Evolutionary conservation across 129 eudicot species (phyloP).

Genomic region (Flaveria brownii): DNA sequence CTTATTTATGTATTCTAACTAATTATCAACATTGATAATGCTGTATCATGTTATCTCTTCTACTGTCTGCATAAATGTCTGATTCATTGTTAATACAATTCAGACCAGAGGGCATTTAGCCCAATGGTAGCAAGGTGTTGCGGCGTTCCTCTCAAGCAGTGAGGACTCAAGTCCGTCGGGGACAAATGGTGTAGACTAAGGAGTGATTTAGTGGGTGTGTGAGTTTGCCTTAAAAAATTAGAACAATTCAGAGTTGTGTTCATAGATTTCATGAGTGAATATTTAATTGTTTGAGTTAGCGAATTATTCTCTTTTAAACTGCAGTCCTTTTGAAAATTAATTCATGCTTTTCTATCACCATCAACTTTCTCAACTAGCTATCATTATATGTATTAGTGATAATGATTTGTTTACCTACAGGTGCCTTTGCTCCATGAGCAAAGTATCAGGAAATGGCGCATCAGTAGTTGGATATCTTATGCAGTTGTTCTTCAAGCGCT

Average conservation of each 20-base stretch:
- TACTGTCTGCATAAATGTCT: constrained; percentile 9
- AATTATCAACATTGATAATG: constrained; percentile 6
- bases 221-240: not conserved
- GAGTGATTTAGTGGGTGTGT: no score
- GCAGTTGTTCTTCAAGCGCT: constrained; percentile 68
- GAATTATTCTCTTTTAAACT: not conserved
- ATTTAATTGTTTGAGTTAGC: not conserved
- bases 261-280: not conserved
- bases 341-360: constrained; percentile 9
- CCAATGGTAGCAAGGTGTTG: no score
- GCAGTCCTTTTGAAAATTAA: not conserved
- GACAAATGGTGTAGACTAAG: no score
- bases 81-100: not conserved
- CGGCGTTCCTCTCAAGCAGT: no score
- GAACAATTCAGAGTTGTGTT: not conserved
- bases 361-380: not conserved
- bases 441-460: constrained; percentile 81
- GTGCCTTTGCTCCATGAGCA: constrained; percentile 89
- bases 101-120: no score
- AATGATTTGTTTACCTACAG: constrained; percentile 39
- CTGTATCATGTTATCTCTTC: constrained; percentile 9
- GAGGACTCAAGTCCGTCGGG: no score
- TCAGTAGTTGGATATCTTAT: constrained; percentile 67
- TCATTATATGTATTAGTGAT: constrained; percentile 19
- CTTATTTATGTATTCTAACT: constrained; percentile 4